Percentiles rank a stretch among this genome's conserved stretches.
These are phyloP conservation scores for Aspergillus kassunensis DNA, from an alignment of 495 filamentous ascomycete genomes.

Conservation along the genomic window DNA sequence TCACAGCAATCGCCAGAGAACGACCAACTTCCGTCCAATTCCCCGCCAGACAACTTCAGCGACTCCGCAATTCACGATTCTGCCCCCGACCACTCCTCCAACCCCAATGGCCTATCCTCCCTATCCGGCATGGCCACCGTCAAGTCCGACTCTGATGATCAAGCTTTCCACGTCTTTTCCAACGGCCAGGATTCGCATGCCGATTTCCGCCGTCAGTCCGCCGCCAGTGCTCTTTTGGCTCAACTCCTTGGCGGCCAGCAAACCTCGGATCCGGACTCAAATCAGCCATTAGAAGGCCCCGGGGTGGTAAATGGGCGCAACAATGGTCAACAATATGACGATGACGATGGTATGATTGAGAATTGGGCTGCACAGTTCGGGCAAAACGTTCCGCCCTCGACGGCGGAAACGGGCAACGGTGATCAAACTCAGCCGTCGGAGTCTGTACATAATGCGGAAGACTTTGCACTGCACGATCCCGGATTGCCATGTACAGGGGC, in stretches of 20 bases:
- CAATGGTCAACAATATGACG: conserved; percentile 1
- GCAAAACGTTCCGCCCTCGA: conserved; percentile 6
- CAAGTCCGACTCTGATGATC: conserved; percentile 30
- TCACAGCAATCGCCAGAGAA: conserved; percentile 24
- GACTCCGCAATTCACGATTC: conserved; percentile 48
- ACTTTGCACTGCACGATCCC: conserved; percentile 8
- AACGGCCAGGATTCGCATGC: conserved; percentile 13
- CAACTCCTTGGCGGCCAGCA: conserved; percentile 40
- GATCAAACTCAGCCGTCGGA: conserved; percentile 15
- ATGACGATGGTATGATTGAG: conserved; percentile 10
- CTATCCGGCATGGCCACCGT: conserved; percentile 28
- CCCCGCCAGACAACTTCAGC: conserved; percentile 43
- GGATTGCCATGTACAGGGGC: conserved; percentile 11
- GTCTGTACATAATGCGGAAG: conserved; percentile 10
- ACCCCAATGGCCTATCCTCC: conserved; percentile 30
- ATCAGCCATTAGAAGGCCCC: conserved; percentile 8
- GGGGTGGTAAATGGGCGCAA: conserved; percentile 3
- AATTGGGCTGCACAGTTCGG: conserved; percentile 12
- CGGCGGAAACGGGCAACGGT: conserved; percentile 10
- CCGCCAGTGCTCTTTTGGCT: conserved; percentile 43
- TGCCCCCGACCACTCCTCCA: conserved; percentile 29
- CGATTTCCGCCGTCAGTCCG: conserved; percentile 31
- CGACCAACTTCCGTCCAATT: conserved; percentile 26
- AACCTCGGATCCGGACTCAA: background rate
- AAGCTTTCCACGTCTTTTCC: conserved; percentile 1